A percentile compares a stretch with the other conserved stretches of the same genome.
Conservation (phyloP, 148 eudicot species). For the Agrostemma githago region DNA sequence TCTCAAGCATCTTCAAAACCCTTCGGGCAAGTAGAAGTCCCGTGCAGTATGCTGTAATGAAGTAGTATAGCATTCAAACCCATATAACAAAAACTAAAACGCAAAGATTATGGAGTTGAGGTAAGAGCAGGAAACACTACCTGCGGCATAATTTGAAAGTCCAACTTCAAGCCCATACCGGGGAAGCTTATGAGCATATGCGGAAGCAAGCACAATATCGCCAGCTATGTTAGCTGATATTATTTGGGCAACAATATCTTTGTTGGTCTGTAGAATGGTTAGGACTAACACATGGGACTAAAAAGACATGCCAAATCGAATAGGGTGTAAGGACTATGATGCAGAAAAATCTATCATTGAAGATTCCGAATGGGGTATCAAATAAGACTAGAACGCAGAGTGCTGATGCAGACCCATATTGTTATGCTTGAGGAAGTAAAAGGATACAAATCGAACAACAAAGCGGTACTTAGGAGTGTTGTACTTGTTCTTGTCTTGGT, state of each 20-base stretch:
- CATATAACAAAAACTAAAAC: too few relatives aligned
- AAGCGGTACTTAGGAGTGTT: conserved; percentile 80
- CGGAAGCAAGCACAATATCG: conserved; percentile 57
- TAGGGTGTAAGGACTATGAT: too few relatives aligned
- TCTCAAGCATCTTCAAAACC: conserved; percentile 58
- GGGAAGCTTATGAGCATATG: conserved; percentile 74
- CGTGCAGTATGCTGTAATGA: conserved; percentile 59
- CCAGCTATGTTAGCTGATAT: conserved; percentile 64
- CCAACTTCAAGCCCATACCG: conserved; percentile 75
- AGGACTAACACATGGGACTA: conserved; percentile 13
- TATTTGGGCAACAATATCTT: conserved; percentile 61
- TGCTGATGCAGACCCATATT: too few relatives aligned
- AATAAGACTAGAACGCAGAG: too few relatives aligned
- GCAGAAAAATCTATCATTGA: too few relatives aligned
- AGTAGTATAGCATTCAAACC: background rate
- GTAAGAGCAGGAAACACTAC: conserved; percentile 23
- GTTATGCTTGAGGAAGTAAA: background rate
- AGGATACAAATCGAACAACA: conserved; percentile 78
- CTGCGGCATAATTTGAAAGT: conserved; percentile 74
- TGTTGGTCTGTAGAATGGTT: conserved; percentile 52
- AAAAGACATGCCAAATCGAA: too few relatives aligned
- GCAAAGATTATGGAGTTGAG: background rate
- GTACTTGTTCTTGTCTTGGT: conserved; percentile 89
- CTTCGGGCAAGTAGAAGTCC: conserved; percentile 73
- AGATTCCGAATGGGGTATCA: background rate